Conservation (phyloP, 139 green algal genomes). For the Coelastrella sp. region DNA sequence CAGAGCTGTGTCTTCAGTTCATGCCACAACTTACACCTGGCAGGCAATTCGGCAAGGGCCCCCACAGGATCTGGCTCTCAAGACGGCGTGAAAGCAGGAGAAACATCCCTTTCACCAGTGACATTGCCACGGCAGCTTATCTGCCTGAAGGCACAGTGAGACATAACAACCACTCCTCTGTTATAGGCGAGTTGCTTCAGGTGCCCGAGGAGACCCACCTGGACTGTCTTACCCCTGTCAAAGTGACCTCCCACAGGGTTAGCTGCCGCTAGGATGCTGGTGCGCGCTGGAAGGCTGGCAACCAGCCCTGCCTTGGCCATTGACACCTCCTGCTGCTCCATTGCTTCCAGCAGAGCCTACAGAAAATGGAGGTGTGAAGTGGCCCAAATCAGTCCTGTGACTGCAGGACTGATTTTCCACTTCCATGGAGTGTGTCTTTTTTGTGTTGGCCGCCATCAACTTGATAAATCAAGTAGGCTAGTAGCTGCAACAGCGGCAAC, state of each 20-base stretch:
- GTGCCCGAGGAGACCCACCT: not conserved
- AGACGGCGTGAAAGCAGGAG: no score
- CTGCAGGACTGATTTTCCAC: not conserved
- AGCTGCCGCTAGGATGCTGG: slow-evolving; percentile 91
- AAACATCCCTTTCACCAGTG: no score
- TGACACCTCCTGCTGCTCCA: slow-evolving; percentile 93
- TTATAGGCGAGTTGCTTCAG: not conserved
- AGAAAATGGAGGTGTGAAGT: not conserved
- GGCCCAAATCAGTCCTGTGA: not conserved
- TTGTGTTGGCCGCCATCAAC: no score
- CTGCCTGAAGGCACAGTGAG: no score
- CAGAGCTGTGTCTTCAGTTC: not conserved
- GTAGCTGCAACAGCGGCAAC: no score
- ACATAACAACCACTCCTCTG: no score
- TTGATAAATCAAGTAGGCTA: no score
- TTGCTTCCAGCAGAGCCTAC: slow-evolving; percentile 89
- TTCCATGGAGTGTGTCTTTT: not conserved
- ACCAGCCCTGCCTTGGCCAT: slow-evolving; percentile 95
- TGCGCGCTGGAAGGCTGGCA: slow-evolving; percentile 87
- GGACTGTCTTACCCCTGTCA: slow-evolving; percentile 70
- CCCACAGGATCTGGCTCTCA: no score
- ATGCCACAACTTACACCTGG: no score
- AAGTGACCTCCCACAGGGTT: slow-evolving; percentile 92
- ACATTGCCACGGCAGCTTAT: not conserved
- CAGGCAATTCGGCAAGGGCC: no score